phyloP scores from a whole-genome alignment of 1,284 basidiomycete species.

The Microbotryum scabiosae region DNA sequence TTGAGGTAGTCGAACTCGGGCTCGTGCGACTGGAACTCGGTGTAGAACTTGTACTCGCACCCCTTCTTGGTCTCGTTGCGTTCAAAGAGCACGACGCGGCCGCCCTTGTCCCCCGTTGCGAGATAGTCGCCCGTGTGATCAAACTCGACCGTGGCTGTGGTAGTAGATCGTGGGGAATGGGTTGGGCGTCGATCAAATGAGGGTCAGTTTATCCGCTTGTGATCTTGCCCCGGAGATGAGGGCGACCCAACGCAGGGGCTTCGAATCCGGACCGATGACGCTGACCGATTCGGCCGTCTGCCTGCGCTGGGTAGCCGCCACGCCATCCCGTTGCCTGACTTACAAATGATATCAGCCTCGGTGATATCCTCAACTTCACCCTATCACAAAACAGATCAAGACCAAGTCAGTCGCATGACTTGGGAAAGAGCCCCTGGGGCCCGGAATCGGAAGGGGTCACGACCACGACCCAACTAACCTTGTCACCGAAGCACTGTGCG shows the following conservation, averaged over 20 bases:
- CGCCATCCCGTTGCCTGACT: background rate
- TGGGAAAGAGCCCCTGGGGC: background rate
- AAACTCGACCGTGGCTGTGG: slow-evolving; percentile 82
- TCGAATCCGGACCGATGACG: too few relatives aligned
- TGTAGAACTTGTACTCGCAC: slow-evolving; percentile 99
- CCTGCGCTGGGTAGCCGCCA: too few relatives aligned
- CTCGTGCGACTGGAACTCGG: slow-evolving; percentile 99
- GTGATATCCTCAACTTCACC: slow-evolving; percentile 95
- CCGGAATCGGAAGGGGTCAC: too few relatives aligned
- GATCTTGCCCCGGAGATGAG: background rate
- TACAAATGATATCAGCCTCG: slow-evolving; percentile 92
- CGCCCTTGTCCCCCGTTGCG: slow-evolving; percentile 98
- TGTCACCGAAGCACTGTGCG: slow-evolving; percentile 99
- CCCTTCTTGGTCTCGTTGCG: slow-evolving; percentile 98
- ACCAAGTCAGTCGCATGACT: background rate
- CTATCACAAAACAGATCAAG: slow-evolving; percentile 11
- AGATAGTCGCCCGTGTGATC: slow-evolving; percentile 99
- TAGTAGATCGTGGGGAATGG: slow-evolving; percentile 4
- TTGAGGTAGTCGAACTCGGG: slow-evolving; percentile 99
- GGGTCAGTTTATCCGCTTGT: background rate
- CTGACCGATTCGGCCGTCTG: too few relatives aligned
- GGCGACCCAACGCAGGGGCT: too few relatives aligned
- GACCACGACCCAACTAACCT: slow-evolving; percentile 48
- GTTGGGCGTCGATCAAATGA: background rate
- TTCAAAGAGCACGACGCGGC: slow-evolving; percentile 96